Conservation (phyloP, 2,329 filamentous ascomycete species). For the Paramyrothecium sp. region DNA sequence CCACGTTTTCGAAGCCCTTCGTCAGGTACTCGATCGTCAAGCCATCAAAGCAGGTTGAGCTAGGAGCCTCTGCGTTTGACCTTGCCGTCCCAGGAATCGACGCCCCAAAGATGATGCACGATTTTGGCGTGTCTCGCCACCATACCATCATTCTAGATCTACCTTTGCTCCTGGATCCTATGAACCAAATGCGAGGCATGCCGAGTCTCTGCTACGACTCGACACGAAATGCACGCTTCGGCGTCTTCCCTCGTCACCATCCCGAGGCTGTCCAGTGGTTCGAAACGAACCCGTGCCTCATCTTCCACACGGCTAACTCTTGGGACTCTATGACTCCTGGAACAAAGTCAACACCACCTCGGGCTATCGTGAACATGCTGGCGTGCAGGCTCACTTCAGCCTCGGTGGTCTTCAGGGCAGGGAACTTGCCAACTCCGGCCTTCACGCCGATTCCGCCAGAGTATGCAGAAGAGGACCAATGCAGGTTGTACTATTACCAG, state of each 20-base stretch:
- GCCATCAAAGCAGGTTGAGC: slow-evolving; percentile 18
- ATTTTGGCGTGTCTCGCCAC: slow-evolving; percentile 64
- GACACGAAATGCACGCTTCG: slow-evolving; percentile 58
- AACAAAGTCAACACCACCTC: background rate
- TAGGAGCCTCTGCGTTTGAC: slow-evolving; percentile 40
- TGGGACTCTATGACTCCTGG: slow-evolving; percentile 48
- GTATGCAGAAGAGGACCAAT: slow-evolving; percentile 60
- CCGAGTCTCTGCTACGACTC: slow-evolving; percentile 61
- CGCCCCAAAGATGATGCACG: slow-evolving; percentile 73
- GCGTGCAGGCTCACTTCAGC: slow-evolving; percentile 67
- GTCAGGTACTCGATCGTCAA: slow-evolving; percentile 59
- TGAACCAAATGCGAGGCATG: slow-evolving; percentile 55
- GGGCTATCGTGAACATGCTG: slow-evolving; percentile 55
- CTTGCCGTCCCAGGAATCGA: slow-evolving; percentile 58
- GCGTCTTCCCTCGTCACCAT: slow-evolving; percentile 62
- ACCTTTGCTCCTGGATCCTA: slow-evolving; percentile 62
- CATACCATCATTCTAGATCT: slow-evolving; percentile 70
- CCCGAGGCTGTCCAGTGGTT: slow-evolving; percentile 64
- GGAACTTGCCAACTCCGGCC: slow-evolving; percentile 56
- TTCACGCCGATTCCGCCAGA: slow-evolving; percentile 24
- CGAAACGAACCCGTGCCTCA: slow-evolving; percentile 64
- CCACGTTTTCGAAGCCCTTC: slow-evolving; percentile 63
- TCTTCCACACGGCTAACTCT: slow-evolving; percentile 71
- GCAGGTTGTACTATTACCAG: slow-evolving; percentile 67
- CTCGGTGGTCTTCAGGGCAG: slow-evolving; percentile 62